A percentile compares a stretch with the other conserved stretches of the same genome.
Conservation (phyloP, 140 eudicot genomes). For the Stevia rebaudiana region DNA sequence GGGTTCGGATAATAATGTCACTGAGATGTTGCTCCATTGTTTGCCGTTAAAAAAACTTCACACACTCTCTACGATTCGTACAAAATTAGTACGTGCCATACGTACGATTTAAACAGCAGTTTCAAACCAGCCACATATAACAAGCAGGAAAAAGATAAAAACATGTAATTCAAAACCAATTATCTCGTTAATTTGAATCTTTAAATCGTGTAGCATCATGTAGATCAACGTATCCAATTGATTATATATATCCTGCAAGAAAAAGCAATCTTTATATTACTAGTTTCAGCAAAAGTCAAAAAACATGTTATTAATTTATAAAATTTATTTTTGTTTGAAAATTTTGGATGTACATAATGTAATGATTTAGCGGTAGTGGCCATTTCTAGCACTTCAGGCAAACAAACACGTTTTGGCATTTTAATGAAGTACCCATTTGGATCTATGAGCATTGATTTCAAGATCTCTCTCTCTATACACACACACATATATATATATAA, state of each 20-base stretch:
- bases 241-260: neutral
- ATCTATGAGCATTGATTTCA: neutral
- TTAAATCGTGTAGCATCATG: neutral
- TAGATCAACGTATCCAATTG: neutral
- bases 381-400: neutral
- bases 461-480: neutral
- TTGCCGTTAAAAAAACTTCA: too few species aligned
- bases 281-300: neutral
- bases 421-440: neutral
- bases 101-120: neutral
- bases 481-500: too few species aligned
- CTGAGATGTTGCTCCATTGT: too few species aligned
- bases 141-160: neutral
- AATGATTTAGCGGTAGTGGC: neutral
- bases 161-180: neutral
- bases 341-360: neutral
- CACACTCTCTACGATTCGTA: neutral
- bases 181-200: neutral
- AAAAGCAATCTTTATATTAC: neutral
- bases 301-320: neutral
- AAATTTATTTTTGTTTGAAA: neutral
- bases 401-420: constrained; percentile 5
- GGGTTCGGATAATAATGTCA: too few species aligned
- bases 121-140: neutral
- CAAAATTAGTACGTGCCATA: neutral